Conservation (phyloP, 1,139 yeast genomes). For the Sugiyamaella grinbergsii region DNA sequence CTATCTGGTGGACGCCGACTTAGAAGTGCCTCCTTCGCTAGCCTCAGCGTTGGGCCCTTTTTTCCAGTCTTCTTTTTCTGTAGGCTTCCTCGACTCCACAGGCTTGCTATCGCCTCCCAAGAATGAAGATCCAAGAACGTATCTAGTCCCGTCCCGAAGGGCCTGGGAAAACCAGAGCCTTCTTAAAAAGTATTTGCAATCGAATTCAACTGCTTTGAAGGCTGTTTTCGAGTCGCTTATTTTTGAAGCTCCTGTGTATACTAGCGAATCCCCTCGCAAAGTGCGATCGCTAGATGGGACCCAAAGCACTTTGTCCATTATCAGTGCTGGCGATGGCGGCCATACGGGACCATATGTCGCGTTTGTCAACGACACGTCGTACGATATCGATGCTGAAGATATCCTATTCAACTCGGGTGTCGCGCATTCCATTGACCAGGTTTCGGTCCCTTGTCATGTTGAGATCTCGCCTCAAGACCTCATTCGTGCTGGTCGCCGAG, state of each 20-base stretch:
- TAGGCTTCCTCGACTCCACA: conserved; percentile 54
- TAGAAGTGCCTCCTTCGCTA: conserved; percentile 57
- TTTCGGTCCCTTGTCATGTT: conserved; percentile 61
- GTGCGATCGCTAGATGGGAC: conserved; percentile 44
- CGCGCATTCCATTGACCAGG: conserved; percentile 64
- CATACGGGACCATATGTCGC: conserved; percentile 10
- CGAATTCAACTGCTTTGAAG: conserved; percentile 54
- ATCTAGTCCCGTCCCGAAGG: conserved; percentile 74
- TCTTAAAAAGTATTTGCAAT: conserved; percentile 58
- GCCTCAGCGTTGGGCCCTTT: conserved; percentile 57
- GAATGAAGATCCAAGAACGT: conserved; percentile 57
- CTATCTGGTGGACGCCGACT: conserved; percentile 61
- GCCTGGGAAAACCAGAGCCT: conserved; percentile 75
- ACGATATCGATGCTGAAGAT: conserved; percentile 54
- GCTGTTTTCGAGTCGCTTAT: conserved; percentile 59
- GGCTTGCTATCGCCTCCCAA: conserved; percentile 49
- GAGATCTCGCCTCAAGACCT: conserved; percentile 60
- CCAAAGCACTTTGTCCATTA: conserved; percentile 32
- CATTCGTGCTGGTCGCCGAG: conserved; percentile 51
- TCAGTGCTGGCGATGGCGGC: conserved; percentile 6
- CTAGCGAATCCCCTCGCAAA: conserved; percentile 52
- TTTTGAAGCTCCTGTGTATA: conserved; percentile 64
- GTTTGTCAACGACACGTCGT: conserved; percentile 24
- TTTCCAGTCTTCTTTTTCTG: conserved; percentile 54
- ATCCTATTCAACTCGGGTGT: conserved; percentile 83